Evolutionary conservation across 495 filamentous ascomycete species (phyloP), one percentile per base, ranked within the genome.

Genomic region (Immersiella caudata): DNA sequence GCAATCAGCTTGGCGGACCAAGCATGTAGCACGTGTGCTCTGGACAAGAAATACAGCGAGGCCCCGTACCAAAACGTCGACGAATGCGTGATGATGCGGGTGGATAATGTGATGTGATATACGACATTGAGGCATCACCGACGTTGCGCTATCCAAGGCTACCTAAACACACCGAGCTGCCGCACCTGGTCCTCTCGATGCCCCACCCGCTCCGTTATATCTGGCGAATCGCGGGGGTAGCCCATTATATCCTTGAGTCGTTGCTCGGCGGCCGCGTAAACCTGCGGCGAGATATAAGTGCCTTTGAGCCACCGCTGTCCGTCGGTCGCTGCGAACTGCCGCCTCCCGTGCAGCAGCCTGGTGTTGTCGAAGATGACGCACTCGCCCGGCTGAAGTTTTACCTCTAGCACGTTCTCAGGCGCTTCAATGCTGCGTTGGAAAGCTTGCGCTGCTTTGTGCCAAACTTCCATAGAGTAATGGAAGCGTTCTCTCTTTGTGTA

Each of bases 361-460:
- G 87, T 77, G 73, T 98, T 98, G 70, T 93, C 87, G 76, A 98
- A 97, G 18, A 98, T 85, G 27, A 91, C 92, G 69, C 91, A 94
- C 65, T 94, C 87, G 8, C 94, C 94, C 8, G 89, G 88, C 51
- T 88, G 75, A 67, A 98, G 75, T 74, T 88, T 90, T 52, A 90
- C 78, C 79, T 96, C 83, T 72, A 89, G 90, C 50, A 89, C 73
- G 36, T 83, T 84, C 0, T 77, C 67, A 6, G 81, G 67, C 0
- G 77, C 58, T 35, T 90, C 84, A 16, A 91, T 65, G 0, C 79
- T 50, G 0, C 65, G 40, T 33, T 81, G 73, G 76, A 93, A 83
- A n/a, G 59, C 65, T 12, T 68, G 66, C 6, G 84, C 76, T 0
- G 84, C 84, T 5, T 64, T n/a, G 49, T 74, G 64, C 82, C 80